Evolutionary conservation across 2,329 filamentous ascomycete genomes (phyloP), one percentile per base, ranked within the genome.

Genomic region (Pyrenophora tritici-repentis): DNA sequence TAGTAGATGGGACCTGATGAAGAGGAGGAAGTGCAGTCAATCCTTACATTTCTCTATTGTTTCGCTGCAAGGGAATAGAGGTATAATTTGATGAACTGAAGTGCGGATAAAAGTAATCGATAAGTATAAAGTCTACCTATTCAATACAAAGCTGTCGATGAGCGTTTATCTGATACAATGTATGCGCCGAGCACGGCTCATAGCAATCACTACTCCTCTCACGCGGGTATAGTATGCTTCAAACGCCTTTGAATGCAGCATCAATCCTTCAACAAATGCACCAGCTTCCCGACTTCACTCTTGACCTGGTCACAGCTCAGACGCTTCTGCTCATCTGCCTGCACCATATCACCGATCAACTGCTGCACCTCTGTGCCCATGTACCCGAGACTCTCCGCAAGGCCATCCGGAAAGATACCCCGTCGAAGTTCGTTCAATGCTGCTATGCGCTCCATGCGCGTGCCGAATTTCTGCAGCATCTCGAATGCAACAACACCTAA

Each of bases 401-500:
- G 73, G 0, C 53, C 61, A 2, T 51, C 52, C 0, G 71, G 68
- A 22, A 76, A 61, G 12, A 62, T 39, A 1, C 71, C 70, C 8
- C 56, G 52, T 13, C 73, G 70, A 4, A 78, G 57, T 2, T 60
- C 56, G 1, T 61, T 62, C 9, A 78, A 54, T 1, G 70, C 71
- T 7, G 73, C 61, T 33, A 66, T 55, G 6, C 76, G 64, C 57
- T 78, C 76, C 70, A 75, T 76, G 8, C 66, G 47, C 1, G 63
- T 70, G 3, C 58, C 62, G 44, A 88, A 83, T 4, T 71, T 75
- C 54, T 79, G 82, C 0, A 87, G 59, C 38, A 88, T 74, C 66
- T 89, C 86, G 36, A 87, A 83, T 0, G 83, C 73, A 24, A 87
- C 82, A 9, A 87, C 78, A 0, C 85, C 85, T 1, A 87, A 72